Base-by-base conservation (phyloP, 441 rosid species). In the Flueggea neowawraea region DNA sequence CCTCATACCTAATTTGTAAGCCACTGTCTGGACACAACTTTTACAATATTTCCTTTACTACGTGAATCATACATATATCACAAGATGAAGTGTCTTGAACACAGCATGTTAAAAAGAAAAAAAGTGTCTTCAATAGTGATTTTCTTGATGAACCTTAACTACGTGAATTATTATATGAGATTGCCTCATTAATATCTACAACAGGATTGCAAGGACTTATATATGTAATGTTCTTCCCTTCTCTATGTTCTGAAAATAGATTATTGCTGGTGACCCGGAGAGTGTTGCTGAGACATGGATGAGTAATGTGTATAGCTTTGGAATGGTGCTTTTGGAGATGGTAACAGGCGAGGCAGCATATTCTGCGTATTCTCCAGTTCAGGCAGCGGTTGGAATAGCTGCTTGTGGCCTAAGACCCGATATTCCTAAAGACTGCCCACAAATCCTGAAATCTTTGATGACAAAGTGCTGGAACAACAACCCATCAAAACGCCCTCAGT, bases 271-370 rank as follows among this genome's bases (percentile, higher is more conserved):
- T 22, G 98, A 93, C 67, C 98, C 96, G 2, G 98, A 90, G 79
- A 82, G 76, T 64, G 89, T 91, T 2, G 73, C 77, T 0, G 98
- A 93, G 88, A 90, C 98, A 31, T 88, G 95, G 91, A 93, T 88
- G 98, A 93, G 98, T 67, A 93, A 93, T 73, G 89, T 75, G 22
- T 93, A 88, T 70, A 93, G 97, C 79, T 90, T 87, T 7, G 98
- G 98, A 45, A 93, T 93, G 98, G 88, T 93, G 62, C 61, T 88
- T 53, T 93, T 97, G 98, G 98, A 93, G 75, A 88, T 85, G 96
- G 91, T 93, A 69, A 80, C 95, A 0, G 97, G 97, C 17, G 97
- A 93, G 75, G 84, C 86, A 5, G 98, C 98, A 39, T 93, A 93
- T 62, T 72, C 86, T 2, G 74, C 93, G 62, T 90, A 81, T 77